phyloP scores from a whole-genome alignment of 768 basidiomycete species.

The Russula abietina region DNA sequence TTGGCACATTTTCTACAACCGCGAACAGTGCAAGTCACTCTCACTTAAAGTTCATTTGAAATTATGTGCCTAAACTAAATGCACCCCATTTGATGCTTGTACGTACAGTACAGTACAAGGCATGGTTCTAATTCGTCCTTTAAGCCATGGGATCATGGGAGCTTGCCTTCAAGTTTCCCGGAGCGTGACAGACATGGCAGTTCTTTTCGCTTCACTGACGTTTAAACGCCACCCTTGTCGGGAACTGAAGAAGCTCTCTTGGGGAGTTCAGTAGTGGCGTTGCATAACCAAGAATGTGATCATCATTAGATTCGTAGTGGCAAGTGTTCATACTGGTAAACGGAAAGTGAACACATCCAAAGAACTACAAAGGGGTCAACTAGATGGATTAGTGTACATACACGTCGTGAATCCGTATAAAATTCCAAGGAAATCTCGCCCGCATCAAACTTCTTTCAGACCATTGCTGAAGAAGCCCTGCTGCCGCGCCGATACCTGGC shows the following conservation, averaged over 20 bases:
- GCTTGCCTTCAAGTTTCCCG: no score
- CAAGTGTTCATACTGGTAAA: neutral
- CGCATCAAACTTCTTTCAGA: neutral
- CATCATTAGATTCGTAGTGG: neutral
- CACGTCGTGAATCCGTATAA: neutral
- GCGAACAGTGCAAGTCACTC: no score
- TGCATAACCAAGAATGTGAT: neutral
- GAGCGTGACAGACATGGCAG: no score
- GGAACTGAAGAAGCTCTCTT: neutral
- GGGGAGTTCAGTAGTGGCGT: neutral
- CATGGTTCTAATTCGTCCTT: no score
- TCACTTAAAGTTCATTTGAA: no score
- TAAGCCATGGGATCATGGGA: neutral
- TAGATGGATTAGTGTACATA: neutral
- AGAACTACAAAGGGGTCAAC: neutral
- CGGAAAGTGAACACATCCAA: neutral
- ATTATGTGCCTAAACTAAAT: no score
- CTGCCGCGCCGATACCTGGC: neutral
- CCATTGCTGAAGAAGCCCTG: neutral
- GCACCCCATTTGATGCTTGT: no score
- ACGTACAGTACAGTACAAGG: no score
- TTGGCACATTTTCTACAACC: no score
- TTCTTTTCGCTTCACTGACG: neutral
- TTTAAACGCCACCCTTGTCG: neutral
- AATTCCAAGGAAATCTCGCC: neutral